phyloP scores from a whole-genome alignment of 257 asterid species.

The Solanum gracilifrons region DNA sequence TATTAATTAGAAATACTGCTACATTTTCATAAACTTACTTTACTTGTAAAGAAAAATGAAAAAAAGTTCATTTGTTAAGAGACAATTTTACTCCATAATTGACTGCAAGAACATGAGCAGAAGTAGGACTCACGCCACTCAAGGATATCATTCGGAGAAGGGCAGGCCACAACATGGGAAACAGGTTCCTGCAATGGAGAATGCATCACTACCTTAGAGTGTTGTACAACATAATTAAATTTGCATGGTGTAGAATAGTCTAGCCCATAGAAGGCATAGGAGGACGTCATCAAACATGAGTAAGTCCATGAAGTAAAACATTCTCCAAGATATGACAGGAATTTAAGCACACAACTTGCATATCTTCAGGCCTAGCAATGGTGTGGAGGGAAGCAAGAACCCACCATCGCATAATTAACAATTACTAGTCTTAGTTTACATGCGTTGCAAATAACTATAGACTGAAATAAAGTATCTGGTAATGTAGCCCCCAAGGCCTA shows the following conservation, averaged over 20 bases:
- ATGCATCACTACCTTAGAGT: not conserved
- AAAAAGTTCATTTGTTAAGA: not conserved
- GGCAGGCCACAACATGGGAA: conserved; percentile 92
- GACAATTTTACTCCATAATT: not conserved
- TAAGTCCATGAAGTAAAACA: not conserved
- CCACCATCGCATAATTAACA: not conserved
- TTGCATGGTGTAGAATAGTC: not conserved
- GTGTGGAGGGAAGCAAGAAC: not conserved
- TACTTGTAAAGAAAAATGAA: not conserved
- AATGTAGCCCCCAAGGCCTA: too few relatives aligned
- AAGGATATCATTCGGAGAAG: conserved; percentile 86
- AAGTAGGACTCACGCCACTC: conserved; percentile 88
- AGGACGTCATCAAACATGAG: not conserved
- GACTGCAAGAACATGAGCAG: not conserved
- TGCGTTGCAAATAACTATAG: not conserved
- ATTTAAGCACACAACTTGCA: not conserved
- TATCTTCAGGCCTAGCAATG: not conserved
- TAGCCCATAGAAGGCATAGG: not conserved
- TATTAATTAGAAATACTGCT: not conserved
- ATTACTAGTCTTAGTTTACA: not conserved
- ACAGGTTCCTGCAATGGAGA: conserved; percentile 68
- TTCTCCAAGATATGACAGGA: not conserved
- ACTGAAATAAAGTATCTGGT: not conserved
- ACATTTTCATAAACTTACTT: not conserved
- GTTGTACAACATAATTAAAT: not conserved